Conservation (phyloP, 176 grass and related monocot species). For the Carex parvula region DNA sequence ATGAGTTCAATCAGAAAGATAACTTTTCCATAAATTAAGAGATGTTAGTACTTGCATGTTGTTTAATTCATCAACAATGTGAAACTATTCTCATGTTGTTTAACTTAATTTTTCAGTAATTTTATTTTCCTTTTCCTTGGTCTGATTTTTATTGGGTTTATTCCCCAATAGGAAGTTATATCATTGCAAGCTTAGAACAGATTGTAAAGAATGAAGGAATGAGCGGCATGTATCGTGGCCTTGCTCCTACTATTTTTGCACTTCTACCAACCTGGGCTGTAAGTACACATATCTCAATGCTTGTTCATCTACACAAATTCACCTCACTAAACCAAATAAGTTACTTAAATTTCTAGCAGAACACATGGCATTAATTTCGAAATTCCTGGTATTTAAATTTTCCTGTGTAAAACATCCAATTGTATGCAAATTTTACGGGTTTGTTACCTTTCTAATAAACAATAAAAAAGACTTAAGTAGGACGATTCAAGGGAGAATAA, state of each 20-base stretch:
- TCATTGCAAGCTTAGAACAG: slow-evolving; percentile 66
- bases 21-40: not conserved
- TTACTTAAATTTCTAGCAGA: not conserved
- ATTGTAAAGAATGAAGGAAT: slow-evolving; percentile 80
- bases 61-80: slow-evolving; percentile 16
- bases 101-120: slow-evolving; percentile 12
- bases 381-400: not conserved
- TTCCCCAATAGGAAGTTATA: slow-evolving; percentile 57
- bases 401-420: not conserved
- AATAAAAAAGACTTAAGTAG: not conserved
- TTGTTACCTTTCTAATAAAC: not conserved
- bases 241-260: slow-evolving; percentile 81
- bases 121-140: not conserved
- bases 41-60: not conserved
- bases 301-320: not conserved
- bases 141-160: slow-evolving; percentile 24
- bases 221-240: slow-evolving; percentile 74
- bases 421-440: not conserved
- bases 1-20: not conserved
- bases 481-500: not conserved
- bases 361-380: not conserved
- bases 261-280: slow-evolving; percentile 84
- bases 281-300: slow-evolving; percentile 36
- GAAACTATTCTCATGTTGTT: not conserved
- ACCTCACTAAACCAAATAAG: not conserved